Percentiles rank a stretch among this genome's conserved stretches.
Conservation (phyloP, 495 filamentous ascomycete genomes). For the Chaetomidium leptoderma region DNA sequence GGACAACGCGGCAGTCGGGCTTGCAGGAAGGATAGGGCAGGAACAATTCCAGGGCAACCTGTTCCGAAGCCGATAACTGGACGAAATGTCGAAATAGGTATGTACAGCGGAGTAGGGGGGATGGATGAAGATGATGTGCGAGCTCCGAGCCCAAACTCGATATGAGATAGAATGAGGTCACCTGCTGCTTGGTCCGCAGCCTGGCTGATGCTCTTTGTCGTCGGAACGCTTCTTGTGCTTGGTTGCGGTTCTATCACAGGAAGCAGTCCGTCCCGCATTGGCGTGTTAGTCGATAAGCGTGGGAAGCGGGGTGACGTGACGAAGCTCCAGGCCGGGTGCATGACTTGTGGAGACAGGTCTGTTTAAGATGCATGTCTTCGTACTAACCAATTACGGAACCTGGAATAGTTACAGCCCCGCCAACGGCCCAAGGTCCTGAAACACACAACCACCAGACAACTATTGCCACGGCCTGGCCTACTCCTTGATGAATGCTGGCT, state of each 20-base stretch:
- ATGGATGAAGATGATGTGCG: conserved; percentile 5
- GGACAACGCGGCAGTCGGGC: background rate
- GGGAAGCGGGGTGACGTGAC: background rate
- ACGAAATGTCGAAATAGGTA: no score
- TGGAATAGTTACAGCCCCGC: no score
- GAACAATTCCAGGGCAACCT: background rate
- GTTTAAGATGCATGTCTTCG: no score
- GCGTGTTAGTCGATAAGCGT: background rate
- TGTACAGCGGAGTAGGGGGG: no score
- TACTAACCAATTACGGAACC: no score
- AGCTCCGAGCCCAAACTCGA: conserved; percentile 12
- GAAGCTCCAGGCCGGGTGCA: no score
- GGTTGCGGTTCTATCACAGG: conserved; percentile 19
- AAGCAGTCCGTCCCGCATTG: background rate
- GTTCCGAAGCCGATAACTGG: background rate
- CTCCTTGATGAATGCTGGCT: no score
- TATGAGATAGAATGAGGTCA: conserved; percentile 23
- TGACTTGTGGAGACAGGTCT: background rate
- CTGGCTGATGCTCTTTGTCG: conserved; percentile 1
- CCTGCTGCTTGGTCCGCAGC: conserved; percentile 12
- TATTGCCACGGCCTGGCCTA: no score
- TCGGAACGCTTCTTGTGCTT: background rate
- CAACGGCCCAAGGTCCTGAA: no score
- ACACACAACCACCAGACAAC: no score
- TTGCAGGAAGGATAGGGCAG: no score